Evolutionary conservation across 2,329 filamentous ascomycete species (phyloP).

Genomic region (Magnaporthiopsis rhizophila): DNA sequence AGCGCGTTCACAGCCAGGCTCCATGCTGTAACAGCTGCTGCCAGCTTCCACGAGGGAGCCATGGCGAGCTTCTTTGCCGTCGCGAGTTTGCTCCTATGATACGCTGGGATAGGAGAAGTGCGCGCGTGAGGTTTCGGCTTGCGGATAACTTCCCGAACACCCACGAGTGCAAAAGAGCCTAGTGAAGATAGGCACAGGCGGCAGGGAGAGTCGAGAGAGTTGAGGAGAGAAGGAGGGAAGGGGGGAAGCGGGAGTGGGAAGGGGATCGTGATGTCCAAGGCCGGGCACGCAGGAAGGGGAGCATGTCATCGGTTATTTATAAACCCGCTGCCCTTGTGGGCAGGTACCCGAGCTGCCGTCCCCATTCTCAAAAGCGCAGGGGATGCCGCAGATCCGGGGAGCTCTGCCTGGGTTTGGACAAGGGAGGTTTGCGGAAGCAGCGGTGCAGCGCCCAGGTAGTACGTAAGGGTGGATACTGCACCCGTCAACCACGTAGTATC

Average conservation of each 20-base stretch:
- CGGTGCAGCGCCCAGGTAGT: not conserved
- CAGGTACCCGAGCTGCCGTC: not conserved
- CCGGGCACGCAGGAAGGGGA: not conserved
- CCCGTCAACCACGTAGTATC: not conserved
- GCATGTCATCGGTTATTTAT: not conserved
- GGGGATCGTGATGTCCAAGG: not conserved
- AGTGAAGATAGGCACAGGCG: not conserved
- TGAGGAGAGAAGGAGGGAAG: not conserved
- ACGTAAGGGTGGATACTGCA: not conserved
- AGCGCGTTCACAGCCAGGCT: constrained; percentile 31
- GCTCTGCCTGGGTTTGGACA: not conserved
- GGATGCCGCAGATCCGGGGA: not conserved
- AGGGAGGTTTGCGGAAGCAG: not conserved
- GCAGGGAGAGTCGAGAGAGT: not conserved
- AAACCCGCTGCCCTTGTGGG: not conserved
- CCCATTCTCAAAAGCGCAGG: not conserved
- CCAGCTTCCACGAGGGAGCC: constrained; percentile 11
- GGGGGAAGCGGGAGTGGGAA: not conserved
- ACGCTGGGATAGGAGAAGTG: not conserved
- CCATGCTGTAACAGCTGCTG: constrained; percentile 21
- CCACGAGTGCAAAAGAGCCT: not conserved
- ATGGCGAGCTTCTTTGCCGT: not conserved
- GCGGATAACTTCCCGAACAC: not conserved
- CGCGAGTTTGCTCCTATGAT: not conserved
- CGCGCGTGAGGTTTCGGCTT: not conserved